These are phyloP conservation scores for Aspergillus melleus DNA, from an alignment of 2,329 filamentous ascomycete genomes.

Conservation along the genomic window DNA sequence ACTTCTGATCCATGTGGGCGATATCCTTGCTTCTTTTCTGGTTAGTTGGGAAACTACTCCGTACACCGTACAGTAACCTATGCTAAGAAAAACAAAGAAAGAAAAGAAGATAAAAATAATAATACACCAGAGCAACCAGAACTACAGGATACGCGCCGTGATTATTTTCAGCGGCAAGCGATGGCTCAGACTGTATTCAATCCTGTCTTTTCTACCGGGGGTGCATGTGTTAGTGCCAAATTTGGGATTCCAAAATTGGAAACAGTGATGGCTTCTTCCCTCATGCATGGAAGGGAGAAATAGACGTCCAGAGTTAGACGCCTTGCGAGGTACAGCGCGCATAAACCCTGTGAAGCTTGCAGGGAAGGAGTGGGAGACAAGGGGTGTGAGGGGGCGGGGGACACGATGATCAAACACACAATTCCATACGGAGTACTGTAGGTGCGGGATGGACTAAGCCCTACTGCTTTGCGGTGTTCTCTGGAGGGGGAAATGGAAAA, in stretches of 20 bases:
- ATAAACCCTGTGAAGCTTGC: background rate
- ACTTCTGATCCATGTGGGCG: background rate
- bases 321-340: background rate
- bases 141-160: background rate
- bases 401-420: background rate
- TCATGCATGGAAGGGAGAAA: background rate
- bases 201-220: background rate
- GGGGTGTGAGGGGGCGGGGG: background rate
- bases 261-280: background rate
- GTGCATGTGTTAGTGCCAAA: background rate
- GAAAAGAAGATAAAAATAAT: background rate
- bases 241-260: background rate
- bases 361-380: background rate
- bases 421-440: too few species aligned
- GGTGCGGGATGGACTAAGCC: constrained; percentile 7
- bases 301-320: background rate
- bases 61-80: too few species aligned
- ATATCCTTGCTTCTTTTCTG: too few species aligned
- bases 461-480: background rate
- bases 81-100: background rate
- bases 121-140: background rate
- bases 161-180: background rate
- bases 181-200: background rate
- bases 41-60: too few species aligned
- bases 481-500: background rate